Evolutionary conservation across 495 filamentous ascomycete species (phyloP).

Genomic region (Aspergillus sclerotioniger): DNA sequence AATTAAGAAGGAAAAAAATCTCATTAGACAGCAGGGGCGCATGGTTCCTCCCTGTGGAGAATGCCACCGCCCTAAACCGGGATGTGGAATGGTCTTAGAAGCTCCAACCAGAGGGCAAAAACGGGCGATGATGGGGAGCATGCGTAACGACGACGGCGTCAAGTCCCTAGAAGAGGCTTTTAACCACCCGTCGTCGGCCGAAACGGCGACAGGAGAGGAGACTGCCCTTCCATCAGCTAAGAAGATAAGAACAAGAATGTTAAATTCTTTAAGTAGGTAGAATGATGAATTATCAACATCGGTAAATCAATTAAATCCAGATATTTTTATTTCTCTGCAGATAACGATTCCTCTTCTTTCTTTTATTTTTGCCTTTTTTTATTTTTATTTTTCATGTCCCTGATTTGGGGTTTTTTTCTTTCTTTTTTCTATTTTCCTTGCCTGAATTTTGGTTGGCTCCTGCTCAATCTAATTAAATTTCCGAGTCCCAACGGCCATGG

Average conservation of each 20-base stretch:
- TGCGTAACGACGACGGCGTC: conserved; percentile 25
- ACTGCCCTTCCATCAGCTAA: background rate
- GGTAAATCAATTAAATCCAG: background rate
- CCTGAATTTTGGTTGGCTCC: conserved; percentile 16
- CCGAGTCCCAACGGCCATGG: conserved; percentile 23
- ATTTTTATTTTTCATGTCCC: background rate
- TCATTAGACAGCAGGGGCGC: conserved; percentile 9
- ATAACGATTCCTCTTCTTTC: too few species aligned
- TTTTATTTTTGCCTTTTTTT: conserved; percentile 1
- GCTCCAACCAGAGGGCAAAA: conserved; percentile 19
- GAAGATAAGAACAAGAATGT: too few species aligned
- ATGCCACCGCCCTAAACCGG: conserved; percentile 15
- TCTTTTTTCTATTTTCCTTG: conserved; percentile 7
- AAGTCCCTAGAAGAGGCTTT: conserved; percentile 14
- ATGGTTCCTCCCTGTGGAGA: conserved; percentile 27
- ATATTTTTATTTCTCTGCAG: background rate
- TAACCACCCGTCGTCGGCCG: background rate
- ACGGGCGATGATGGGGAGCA: conserved; percentile 17
- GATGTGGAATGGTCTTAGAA: conserved; percentile 15
- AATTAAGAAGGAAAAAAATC: background rate
- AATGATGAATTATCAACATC: background rate
- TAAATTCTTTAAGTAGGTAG: background rate
- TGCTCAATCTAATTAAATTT: conserved; percentile 18
- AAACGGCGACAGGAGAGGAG: conserved; percentile 1
- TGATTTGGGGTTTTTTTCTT: background rate